phyloP scores from a whole-genome alignment of 2,329 filamentous ascomycete genomes.

The Microascus cirrosus region DNA sequence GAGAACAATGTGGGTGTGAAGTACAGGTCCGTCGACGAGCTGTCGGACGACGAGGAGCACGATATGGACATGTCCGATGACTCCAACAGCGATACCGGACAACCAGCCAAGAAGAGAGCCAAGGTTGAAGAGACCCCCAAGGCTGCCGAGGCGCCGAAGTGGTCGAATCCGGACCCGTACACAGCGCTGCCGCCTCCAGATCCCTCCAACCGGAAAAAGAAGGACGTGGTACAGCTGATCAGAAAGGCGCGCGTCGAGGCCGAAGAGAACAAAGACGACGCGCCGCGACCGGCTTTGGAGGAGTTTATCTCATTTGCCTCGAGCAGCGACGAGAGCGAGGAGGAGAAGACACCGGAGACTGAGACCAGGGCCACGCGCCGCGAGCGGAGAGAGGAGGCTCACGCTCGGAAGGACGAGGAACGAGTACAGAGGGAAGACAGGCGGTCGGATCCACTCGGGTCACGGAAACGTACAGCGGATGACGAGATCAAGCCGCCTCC shows the following conservation, averaged over 20 bases:
- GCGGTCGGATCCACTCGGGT: slow-evolving; percentile 33
- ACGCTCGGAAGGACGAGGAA: background rate
- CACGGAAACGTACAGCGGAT: slow-evolving; percentile 63
- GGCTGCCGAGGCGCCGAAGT: slow-evolving; percentile 51
- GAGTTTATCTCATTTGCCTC: slow-evolving; percentile 83
- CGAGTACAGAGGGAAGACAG: background rate
- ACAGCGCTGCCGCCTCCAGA: slow-evolving; percentile 74
- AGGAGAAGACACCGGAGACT: slow-evolving; percentile 12
- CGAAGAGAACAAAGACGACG: slow-evolving; percentile 30
- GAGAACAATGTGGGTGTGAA: slow-evolving; percentile 29
- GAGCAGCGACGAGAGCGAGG: slow-evolving; percentile 40
- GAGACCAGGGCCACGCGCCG: background rate
- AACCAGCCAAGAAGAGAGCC: slow-evolving; percentile 31
- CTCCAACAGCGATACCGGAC: slow-evolving; percentile 21
- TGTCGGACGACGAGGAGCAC: slow-evolving; percentile 53
- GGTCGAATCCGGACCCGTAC: slow-evolving; percentile 95
- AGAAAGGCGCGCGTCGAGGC: slow-evolving; percentile 70
- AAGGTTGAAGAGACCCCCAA: slow-evolving; percentile 13
- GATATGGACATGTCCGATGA: slow-evolving; percentile 53
- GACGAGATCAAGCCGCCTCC: slow-evolving; percentile 53
- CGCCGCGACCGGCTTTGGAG: slow-evolving; percentile 47
- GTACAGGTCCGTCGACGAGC: slow-evolving; percentile 42
- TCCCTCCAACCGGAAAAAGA: slow-evolving; percentile 61
- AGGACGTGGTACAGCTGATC: slow-evolving; percentile 82
- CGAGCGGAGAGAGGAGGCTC: background rate